These are phyloP conservation scores for Populus alba DNA, from an alignment of 345 rosid species.

Conservation along the genomic window DNA sequence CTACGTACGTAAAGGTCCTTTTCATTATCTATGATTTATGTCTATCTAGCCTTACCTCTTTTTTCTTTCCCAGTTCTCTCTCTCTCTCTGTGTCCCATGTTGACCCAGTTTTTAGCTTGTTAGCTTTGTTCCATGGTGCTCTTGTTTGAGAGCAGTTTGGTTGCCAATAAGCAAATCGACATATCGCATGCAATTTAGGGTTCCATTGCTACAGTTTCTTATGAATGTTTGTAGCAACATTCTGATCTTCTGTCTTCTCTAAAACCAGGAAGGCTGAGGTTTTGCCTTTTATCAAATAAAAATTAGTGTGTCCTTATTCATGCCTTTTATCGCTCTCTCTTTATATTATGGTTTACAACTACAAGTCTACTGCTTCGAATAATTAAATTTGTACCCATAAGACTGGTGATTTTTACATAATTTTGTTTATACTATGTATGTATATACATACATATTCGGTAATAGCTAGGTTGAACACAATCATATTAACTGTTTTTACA, in stretches of 20 bases:
- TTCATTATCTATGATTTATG: background rate
- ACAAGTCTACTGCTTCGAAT: too few species aligned
- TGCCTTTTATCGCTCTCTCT: too few species aligned
- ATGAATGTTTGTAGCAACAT: background rate
- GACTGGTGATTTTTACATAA: too few species aligned
- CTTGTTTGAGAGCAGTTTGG: background rate
- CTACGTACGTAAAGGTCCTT: background rate
- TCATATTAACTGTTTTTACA: too few species aligned
- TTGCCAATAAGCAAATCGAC: background rate
- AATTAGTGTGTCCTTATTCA: too few species aligned
- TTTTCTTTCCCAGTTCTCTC: background rate
- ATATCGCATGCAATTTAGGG: background rate
- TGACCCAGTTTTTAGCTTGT: background rate
- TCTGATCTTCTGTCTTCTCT: background rate
- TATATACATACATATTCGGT: too few species aligned
- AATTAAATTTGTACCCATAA: too few species aligned
- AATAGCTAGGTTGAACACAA: too few species aligned
- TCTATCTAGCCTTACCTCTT: background rate
- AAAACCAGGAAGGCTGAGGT: background rate
- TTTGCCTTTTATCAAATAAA: background rate
- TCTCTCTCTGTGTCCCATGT: background rate
- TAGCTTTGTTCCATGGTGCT: background rate
- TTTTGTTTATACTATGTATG: too few species aligned
- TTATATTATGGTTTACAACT: too few species aligned
- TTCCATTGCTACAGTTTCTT: background rate